A percentile compares a stretch with the other conserved stretches of the same genome.
These are phyloP conservation scores for Bisporella sp. DNA, from an alignment of 2,329 filamentous ascomycete species.

Conservation along the genomic window DNA sequence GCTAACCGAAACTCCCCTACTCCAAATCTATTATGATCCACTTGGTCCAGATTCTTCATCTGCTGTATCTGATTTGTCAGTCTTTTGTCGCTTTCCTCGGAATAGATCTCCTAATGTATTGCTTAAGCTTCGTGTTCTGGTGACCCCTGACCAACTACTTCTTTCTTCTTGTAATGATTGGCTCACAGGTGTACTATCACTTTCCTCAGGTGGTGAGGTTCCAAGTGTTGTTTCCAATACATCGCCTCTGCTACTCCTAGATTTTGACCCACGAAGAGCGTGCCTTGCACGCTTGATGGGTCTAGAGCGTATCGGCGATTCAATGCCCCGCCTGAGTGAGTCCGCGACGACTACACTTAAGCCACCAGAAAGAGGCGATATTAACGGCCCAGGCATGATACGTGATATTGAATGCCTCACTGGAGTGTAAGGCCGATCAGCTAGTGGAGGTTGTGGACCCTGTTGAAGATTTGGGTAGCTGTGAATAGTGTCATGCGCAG, in stretches of 20 bases:
- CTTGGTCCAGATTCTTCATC: constrained; percentile 25
- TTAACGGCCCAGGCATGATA: constrained; percentile 50
- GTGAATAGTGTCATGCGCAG: constrained; percentile 20
- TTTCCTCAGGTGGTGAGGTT: constrained; percentile 5
- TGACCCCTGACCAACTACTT: constrained; percentile 12
- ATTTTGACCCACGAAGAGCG: constrained; percentile 9
- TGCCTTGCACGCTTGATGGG: constrained; percentile 17
- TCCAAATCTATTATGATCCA: constrained; percentile 14
- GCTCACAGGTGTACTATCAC: constrained; percentile 6
- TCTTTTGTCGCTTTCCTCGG: constrained; percentile 14
- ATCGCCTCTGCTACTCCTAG: constrained; percentile 8
- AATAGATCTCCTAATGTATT: constrained; percentile 24
- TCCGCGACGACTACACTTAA: constrained; percentile 60
- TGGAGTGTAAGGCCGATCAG: constrained; percentile 31
- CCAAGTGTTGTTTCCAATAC: constrained; percentile 10
- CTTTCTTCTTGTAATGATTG: constrained; percentile 14
- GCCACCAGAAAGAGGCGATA: constrained; percentile 52
- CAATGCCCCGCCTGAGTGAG: constrained; percentile 46
- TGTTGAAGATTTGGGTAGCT: constrained; percentile 24
- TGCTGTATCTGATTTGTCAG: constrained; percentile 8
- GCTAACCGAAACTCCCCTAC: constrained; percentile 4
- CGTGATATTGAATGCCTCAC: constrained; percentile 40
- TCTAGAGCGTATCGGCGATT: constrained; percentile 29
- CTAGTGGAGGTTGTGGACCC: constrained; percentile 29
- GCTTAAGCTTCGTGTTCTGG: constrained; percentile 23